Conservation (phyloP, 345 rosid genomes). For the Citrus australasica region DNA sequence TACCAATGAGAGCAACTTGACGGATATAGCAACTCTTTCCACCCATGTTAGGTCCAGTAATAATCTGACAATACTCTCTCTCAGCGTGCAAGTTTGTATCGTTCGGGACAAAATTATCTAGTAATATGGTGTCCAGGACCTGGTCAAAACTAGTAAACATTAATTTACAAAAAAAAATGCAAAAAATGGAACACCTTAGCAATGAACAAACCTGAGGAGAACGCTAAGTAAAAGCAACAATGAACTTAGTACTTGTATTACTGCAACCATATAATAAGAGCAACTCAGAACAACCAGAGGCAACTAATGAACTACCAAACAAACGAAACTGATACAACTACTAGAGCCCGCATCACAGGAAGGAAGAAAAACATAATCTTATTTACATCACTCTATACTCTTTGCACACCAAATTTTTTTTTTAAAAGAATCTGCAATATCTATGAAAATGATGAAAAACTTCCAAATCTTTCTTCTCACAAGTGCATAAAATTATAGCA, state of each 20-base stretch:
- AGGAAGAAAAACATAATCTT: neutral
- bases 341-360: neutral
- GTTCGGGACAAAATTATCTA: constrained; percentile 82
- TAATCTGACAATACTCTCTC: constrained; percentile 76
- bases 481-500: neutral
- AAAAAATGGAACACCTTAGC: neutral
- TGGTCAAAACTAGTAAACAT: constrained; percentile 22
- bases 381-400: neutral
- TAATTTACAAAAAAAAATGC: neutral
- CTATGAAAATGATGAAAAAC: neutral
- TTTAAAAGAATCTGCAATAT: neutral
- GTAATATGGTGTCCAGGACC: constrained; percentile 81
- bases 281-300: neutral
- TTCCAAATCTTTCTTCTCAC: neutral
- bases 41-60: constrained; percentile 98
- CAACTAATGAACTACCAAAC: neutral
- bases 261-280: neutral
- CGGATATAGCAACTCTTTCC: constrained; percentile 99
- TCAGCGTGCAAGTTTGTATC: constrained; percentile 69
- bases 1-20: constrained; percentile 81
- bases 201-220: neutral
- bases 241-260: neutral
- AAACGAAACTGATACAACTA: neutral
- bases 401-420: neutral
- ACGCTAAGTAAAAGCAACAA: neutral